phyloP scores from a whole-genome alignment of 1,284 basidiomycete genomes.

The Apiotrichum domesticum region DNA sequence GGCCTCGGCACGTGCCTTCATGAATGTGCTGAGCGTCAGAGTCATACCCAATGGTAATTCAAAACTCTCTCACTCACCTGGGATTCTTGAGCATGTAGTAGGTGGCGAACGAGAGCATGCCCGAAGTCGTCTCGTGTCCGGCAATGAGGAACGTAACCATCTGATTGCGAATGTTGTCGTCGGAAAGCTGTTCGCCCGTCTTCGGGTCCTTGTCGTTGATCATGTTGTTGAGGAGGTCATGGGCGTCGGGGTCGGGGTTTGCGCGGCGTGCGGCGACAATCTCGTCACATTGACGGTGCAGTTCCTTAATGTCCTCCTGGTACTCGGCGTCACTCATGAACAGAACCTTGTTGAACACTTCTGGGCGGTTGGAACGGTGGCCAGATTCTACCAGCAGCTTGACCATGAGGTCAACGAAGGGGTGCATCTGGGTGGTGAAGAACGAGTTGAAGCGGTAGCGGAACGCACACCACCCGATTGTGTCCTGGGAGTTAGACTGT shows the following conservation, averaged over 20 bases:
- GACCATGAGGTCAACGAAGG: slow-evolving; percentile 45
- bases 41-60: slow-evolving; percentile 8
- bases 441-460: slow-evolving; percentile 46
- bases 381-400: slow-evolving; percentile 5
- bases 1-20: slow-evolving; percentile 55
- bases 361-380: too few species aligned
- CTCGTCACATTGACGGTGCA: slow-evolving; percentile 14
- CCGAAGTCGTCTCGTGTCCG: slow-evolving; percentile 54
- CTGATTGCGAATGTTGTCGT: slow-evolving; percentile 52
- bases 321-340: too few species aligned
- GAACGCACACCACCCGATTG: slow-evolving; percentile 42
- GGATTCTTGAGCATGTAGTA: slow-evolving; percentile 54
- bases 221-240: slow-evolving; percentile 53
- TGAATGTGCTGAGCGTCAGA: slow-evolving; percentile 30
- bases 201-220: slow-evolving; percentile 51
- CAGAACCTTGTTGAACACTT: too few species aligned
- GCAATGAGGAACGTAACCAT: slow-evolving; percentile 56
- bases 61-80: slow-evolving; percentile 14
- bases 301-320: neutral
- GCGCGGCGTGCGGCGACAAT: slow-evolving; percentile 13
- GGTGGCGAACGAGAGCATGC: slow-evolving; percentile 25
- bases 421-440: slow-evolving; percentile 43
- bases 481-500: slow-evolving; percentile 9
- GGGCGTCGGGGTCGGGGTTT: slow-evolving; percentile 14
- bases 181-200: slow-evolving; percentile 50